These are phyloP conservation scores for Truncatella angustata DNA, from an alignment of 2,329 filamentous ascomycete genomes.

Conservation along the genomic window DNA sequence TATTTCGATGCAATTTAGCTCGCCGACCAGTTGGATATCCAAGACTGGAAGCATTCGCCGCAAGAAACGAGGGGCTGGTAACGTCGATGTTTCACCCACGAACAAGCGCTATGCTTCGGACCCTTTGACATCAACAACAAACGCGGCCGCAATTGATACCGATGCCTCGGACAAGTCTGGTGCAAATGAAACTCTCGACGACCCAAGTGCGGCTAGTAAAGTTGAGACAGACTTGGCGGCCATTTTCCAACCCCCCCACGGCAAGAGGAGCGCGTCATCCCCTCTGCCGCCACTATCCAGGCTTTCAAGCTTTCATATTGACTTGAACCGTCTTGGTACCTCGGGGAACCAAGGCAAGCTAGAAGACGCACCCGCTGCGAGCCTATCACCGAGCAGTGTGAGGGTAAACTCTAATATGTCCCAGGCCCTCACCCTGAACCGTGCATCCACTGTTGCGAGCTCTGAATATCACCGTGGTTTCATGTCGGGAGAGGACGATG, in stretches of 20 bases:
- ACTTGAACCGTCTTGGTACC: conserved; percentile 46
- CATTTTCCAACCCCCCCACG: conserved; percentile 28
- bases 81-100: conserved; percentile 35
- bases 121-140: conserved; percentile 38
- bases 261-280: conserved; percentile 50
- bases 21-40: conserved; percentile 55
- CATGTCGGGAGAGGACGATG: conserved; percentile 70
- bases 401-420: conserved; percentile 27
- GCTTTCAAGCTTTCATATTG: conserved; percentile 54
- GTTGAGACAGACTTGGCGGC: conserved; percentile 28
- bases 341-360: conserved; percentile 33
- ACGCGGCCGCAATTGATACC: conserved; percentile 21
- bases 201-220: conserved; percentile 24
- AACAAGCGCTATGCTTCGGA: conserved; percentile 54
- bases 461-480: conserved; percentile 69
- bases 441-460: conserved; percentile 64
- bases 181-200: conserved; percentile 24
- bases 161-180: conserved; percentile 22
- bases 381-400: conserved; percentile 15
- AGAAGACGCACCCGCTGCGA: conserved; percentile 15
- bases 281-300: conserved; percentile 54
- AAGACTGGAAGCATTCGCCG: conserved; percentile 56
- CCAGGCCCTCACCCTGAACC: conserved; percentile 41
- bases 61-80: conserved; percentile 44
- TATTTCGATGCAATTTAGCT: conserved; percentile 59